These are phyloP conservation scores for Mortierella antarctica DNA, from an alignment of 192 early-diverging fungal genomes.

Conservation along the genomic window DNA sequence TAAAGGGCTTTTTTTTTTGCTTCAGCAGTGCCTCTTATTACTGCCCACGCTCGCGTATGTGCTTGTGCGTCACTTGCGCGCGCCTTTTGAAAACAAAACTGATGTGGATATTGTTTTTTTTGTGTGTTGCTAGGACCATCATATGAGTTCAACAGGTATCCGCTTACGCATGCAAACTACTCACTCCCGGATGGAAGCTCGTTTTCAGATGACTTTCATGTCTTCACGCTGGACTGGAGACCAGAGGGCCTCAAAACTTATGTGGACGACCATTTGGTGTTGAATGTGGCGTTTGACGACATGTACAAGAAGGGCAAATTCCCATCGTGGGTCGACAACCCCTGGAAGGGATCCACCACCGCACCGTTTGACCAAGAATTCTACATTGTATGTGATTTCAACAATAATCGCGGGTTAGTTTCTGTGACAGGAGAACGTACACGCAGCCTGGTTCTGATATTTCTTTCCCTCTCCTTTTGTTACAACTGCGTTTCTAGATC, in stretches of 20 bases:
- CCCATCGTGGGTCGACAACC: slow-evolving; percentile 58
- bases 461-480: not conserved
- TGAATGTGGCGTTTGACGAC: slow-evolving; percentile 63
- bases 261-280: slow-evolving; percentile 61
- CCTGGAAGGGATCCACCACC: slow-evolving; percentile 58
- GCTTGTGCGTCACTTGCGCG: not conserved
- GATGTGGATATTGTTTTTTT: not conserved
- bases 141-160: slow-evolving; percentile 55
- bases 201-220: slow-evolving; percentile 70
- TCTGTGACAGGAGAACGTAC: not conserved
- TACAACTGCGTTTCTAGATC: slow-evolving; percentile 44
- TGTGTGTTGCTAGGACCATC: slow-evolving; percentile 50
- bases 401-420: not conserved
- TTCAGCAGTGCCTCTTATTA: not conserved
- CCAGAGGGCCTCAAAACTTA: slow-evolving; percentile 63
- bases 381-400: slow-evolving; percentile 53
- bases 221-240: slow-evolving; percentile 65
- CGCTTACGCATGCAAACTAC: slow-evolving; percentile 58
- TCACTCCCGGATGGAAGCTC: slow-evolving; percentile 40
- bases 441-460: not conserved
- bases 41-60: not conserved
- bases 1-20: not conserved
- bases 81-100: not conserved
- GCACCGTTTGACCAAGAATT: slow-evolving; percentile 76
- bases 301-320: slow-evolving; percentile 66